phyloP scores from a whole-genome alignment of 2,329 filamentous ascomycete genomes.

The Trichocomaceae sp. region DNA sequence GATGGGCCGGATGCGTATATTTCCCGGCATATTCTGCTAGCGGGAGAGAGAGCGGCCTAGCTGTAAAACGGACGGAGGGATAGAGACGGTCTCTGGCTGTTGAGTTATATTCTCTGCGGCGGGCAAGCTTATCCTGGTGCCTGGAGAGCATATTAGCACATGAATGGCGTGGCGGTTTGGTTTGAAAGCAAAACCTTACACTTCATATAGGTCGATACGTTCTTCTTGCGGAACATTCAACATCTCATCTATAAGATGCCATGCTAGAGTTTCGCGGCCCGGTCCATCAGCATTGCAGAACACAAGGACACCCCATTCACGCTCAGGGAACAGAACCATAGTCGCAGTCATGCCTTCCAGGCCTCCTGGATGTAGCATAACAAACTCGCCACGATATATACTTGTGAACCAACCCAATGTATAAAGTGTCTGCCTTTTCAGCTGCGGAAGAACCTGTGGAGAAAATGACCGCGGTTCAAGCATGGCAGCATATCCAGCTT shows the following conservation, averaged over 20 bases:
- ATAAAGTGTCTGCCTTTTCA: slow-evolving; percentile 6
- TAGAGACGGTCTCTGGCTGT: slow-evolving; percentile 6
- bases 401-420: slow-evolving; percentile 13
- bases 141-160: background rate
- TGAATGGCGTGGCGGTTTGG: background rate
- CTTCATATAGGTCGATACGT: slow-evolving; percentile 8
- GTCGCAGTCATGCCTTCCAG: slow-evolving; percentile 14
- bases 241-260: slow-evolving; percentile 13
- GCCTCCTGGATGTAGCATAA: slow-evolving; percentile 14
- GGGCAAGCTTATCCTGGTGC: background rate
- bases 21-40: background rate
- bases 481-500: slow-evolving; percentile 7
- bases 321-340: slow-evolving; percentile 11
- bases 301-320: slow-evolving; percentile 11
- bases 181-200: background rate
- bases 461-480: slow-evolving; percentile 4
- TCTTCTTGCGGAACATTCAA: slow-evolving; percentile 7
- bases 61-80: background rate
- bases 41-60: slow-evolving; percentile 3
- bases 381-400: slow-evolving; percentile 10
- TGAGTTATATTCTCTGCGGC: background rate
- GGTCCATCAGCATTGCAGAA: slow-evolving; percentile 12
- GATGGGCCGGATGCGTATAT: slow-evolving; percentile 6
- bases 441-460: slow-evolving; percentile 7
- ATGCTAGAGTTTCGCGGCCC: slow-evolving; percentile 6